Evolutionary conservation across 805 yeast genomes (phyloP), one percentile per base, ranked within the genome.

Genomic region (Priceomyces carsonii): DNA sequence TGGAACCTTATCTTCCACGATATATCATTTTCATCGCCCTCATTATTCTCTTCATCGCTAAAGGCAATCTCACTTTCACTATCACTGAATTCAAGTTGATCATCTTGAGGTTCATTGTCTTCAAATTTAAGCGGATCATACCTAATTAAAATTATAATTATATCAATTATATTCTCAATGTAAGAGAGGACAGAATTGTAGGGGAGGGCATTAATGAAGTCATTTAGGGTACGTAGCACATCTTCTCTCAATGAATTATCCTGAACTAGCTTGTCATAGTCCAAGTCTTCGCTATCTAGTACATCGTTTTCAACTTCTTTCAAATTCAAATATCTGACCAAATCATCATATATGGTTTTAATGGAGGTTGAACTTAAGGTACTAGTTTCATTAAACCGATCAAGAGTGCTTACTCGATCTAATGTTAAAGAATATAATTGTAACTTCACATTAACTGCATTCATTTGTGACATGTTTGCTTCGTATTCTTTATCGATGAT

Each of bases 1-100:
- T 71, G 72, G 26, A 75, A 62, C 40, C 93, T 63, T 13, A 85
- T 57, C 43, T 76, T 80, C 84, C 90, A 81, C 6, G 66, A 59
- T 6, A 65, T 70, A 35, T 67, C 69, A 35, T 57, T 57, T 27
- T 63, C 66, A 34, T 65, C 67, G 35, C 75, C 82, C 13, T 51
- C 55, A 16, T 60, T 64, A 20, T 63, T 64, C 14, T 57, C 61
- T 12, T 63, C 66, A 39, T 55, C 57, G 13, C 63, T 69, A 49
- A 35, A 45, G 5, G 48, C 59, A 22, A 42, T 59, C 5, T 63
- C 69, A n/a, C 61, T 71, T 8, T 75, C 81, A n/a, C 64, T 73
- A n/a, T 70, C 75, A 18, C 57, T 51, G 38, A 57, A 56, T 18
- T 55, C 65, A 7, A 64, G 69, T 8, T 59, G 63, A 7, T 62